These are phyloP conservation scores for Penicillium alfredii DNA, from an alignment of 495 filamentous ascomycete species.

Conservation along the genomic window DNA sequence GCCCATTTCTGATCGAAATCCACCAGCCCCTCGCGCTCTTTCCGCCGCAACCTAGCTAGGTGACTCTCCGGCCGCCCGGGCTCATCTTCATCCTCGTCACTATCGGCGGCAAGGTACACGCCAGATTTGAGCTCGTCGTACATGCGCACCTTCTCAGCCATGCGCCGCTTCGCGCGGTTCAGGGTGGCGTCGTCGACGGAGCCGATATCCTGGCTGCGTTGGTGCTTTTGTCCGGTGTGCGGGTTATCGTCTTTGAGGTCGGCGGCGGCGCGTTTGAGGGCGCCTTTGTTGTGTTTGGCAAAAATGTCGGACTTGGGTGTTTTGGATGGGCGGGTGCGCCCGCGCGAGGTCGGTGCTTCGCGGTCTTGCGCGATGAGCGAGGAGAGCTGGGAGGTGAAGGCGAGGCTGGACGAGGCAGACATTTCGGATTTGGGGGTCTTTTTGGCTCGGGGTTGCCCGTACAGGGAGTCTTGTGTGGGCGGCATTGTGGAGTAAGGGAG, in stretches of 20 bases:
- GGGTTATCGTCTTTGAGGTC: slow-evolving; percentile 39
- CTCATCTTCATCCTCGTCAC: slow-evolving; percentile 45
- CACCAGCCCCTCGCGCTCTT: slow-evolving; percentile 55
- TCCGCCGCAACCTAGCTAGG: slow-evolving; percentile 28
- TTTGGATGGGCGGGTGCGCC: slow-evolving; percentile 62
- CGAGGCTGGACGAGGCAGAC: slow-evolving; percentile 66
- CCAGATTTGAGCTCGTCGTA: slow-evolving; percentile 81
- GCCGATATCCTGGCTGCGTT: slow-evolving; percentile 35
- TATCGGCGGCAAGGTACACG: slow-evolving; percentile 40
- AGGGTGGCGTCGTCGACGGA: slow-evolving; percentile 40
- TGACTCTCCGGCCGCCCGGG: slow-evolving; percentile 16
- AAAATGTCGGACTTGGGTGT: slow-evolving; percentile 63
- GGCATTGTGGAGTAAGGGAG: slow-evolving; percentile 10
- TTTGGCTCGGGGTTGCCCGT: slow-evolving; percentile 64
- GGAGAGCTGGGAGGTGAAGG: slow-evolving; percentile 72
- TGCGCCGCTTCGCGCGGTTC: slow-evolving; percentile 61
- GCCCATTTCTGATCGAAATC: slow-evolving; percentile 97
- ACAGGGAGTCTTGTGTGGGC: slow-evolving; percentile 47
- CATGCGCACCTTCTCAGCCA: slow-evolving; percentile 80
- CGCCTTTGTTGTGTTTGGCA: slow-evolving; percentile 61
- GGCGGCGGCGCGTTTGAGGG: slow-evolving; percentile 55
- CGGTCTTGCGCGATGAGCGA: slow-evolving; percentile 57
- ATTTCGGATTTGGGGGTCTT: slow-evolving; percentile 40
- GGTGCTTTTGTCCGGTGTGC: slow-evolving; percentile 31
- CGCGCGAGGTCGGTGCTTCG: slow-evolving; percentile 32